A percentile compares a stretch with the other conserved stretches of the same genome.
phyloP scores from a whole-genome alignment of 345 rosid species.

The Lepidium africanum region DNA sequence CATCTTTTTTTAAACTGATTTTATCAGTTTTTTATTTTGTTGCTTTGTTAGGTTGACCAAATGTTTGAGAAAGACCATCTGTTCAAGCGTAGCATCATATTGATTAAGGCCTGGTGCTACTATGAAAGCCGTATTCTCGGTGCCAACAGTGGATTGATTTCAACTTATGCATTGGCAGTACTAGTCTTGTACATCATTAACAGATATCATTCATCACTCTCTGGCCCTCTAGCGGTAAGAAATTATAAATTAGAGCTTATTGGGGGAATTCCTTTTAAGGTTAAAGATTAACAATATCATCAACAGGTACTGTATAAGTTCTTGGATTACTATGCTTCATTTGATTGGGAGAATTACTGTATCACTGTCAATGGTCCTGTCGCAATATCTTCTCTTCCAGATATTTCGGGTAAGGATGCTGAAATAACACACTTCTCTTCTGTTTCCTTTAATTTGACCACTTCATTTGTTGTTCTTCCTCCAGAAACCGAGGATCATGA shows the following conservation, averaged over 20 bases:
- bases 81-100: slow-evolving; percentile 66
- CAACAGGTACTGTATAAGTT: slow-evolving; percentile 60
- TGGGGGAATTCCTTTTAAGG: neutral
- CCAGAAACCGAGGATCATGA: slow-evolving; percentile 21
- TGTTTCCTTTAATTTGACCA: neutral
- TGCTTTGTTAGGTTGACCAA: slow-evolving; percentile 50
- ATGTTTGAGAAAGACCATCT: slow-evolving; percentile 59
- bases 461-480: neutral
- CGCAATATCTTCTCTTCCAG: slow-evolving; percentile 45
- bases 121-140: slow-evolving; percentile 89
- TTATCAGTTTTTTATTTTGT: neutral
- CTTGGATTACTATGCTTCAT: slow-evolving; percentile 61
- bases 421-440: neutral
- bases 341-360: slow-evolving; percentile 69
- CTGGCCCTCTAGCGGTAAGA: slow-evolving; percentile 69
- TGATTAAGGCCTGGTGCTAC: slow-evolving; percentile 90
- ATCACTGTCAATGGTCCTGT: slow-evolving; percentile 57
- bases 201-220: slow-evolving; percentile 49
- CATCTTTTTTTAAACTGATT: neutral
- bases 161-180: slow-evolving; percentile 77
- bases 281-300: neutral
- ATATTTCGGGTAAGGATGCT: slow-evolving; percentile 39
- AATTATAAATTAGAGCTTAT: neutral
- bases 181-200: slow-evolving; percentile 66
- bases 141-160: slow-evolving; percentile 66